Percentiles rank a stretch among this genome's conserved stretches.
These are phyloP conservation scores for Magnaporthiopsis rhizophila DNA, from an alignment of 2,329 filamentous ascomycete genomes.

Conservation along the genomic window DNA sequence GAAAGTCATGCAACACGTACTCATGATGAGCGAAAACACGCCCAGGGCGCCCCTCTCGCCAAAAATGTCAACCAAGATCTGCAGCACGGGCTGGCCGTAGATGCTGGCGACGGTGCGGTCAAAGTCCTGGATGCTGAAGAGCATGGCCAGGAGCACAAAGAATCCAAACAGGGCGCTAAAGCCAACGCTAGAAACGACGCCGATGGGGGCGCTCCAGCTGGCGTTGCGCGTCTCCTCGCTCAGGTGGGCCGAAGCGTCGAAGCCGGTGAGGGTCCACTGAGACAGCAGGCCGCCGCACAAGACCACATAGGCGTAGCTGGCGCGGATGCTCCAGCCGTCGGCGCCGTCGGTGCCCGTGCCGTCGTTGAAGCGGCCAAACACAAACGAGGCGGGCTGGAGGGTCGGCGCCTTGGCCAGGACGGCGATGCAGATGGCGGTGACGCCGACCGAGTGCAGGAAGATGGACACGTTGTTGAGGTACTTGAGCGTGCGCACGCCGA, in stretches of 20 bases:
- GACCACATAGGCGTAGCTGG: constrained; percentile 46
- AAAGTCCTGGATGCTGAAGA: constrained; percentile 53
- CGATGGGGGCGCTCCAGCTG: constrained; percentile 48
- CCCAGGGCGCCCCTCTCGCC: constrained; percentile 47
- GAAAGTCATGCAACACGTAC: constrained; percentile 13
- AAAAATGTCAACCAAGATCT: constrained; percentile 50
- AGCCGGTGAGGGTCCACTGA: constrained; percentile 45
- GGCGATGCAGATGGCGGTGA: constrained; percentile 44
- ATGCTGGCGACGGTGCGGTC: constrained; percentile 33
- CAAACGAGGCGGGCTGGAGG: constrained; percentile 44
- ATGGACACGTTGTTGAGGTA: constrained; percentile 51
- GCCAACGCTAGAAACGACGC: constrained; percentile 47
- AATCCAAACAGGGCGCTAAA: constrained; percentile 51
- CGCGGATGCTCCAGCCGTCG: constrained; percentile 44
- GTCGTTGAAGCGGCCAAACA: constrained; percentile 35
- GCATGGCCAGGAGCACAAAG: constrained; percentile 47
- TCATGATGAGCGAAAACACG: constrained; percentile 45
- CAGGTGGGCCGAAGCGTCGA: constrained; percentile 48
- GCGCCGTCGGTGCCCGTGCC: constrained; percentile 29
- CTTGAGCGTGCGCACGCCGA: constrained; percentile 46
- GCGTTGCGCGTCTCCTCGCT: constrained; percentile 50
- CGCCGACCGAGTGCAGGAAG: constrained; percentile 43
- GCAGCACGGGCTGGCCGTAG: constrained; percentile 46
- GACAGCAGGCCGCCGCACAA: constrained; percentile 44
- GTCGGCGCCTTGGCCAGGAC: constrained; percentile 49